These are phyloP conservation scores for Carex kokanica DNA, from an alignment of 176 grass and related monocot species.

Conservation along the genomic window DNA sequence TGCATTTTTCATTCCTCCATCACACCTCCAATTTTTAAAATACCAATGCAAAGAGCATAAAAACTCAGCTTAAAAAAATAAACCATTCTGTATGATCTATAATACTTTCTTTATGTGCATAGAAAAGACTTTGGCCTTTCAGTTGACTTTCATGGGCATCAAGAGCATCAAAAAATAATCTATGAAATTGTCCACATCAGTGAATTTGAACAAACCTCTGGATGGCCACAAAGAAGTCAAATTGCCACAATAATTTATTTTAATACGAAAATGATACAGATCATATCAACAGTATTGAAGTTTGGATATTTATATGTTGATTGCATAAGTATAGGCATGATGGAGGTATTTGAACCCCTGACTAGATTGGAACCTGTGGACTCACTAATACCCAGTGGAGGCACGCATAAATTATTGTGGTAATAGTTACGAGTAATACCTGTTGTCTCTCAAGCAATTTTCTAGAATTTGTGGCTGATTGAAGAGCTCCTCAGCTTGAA, in stretches of 20 bases:
- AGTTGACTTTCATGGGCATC: not conserved
- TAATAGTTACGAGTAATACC: slow-evolving; percentile 28
- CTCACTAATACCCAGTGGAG: not conserved
- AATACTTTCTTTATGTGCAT: not conserved
- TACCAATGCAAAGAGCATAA: not conserved
- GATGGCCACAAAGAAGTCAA: not conserved
- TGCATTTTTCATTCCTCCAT: not conserved
- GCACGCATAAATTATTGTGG: not conserved
- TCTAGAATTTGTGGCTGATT: slow-evolving; percentile 55
- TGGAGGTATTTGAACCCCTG: not conserved
- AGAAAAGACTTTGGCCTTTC: not conserved
- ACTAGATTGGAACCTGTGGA: not conserved
- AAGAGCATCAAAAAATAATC: not conserved
- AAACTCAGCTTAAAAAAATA: not conserved
- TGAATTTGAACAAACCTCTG: not conserved
- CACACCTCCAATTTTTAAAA: not conserved
- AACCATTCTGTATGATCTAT: not conserved
- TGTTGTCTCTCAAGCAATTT: slow-evolving; percentile 98
- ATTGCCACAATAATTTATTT: not conserved
- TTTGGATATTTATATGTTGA: slow-evolving; percentile 40
- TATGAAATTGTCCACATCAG: not conserved
- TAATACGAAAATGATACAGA: not conserved
- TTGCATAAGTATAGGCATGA: not conserved
- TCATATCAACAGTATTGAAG: not conserved
- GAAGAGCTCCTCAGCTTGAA: slow-evolving; percentile 89